These are phyloP conservation scores for Zygosaccharomyces pseudobailii DNA, from an alignment of 1,139 yeast species.

Conservation along the genomic window DNA sequence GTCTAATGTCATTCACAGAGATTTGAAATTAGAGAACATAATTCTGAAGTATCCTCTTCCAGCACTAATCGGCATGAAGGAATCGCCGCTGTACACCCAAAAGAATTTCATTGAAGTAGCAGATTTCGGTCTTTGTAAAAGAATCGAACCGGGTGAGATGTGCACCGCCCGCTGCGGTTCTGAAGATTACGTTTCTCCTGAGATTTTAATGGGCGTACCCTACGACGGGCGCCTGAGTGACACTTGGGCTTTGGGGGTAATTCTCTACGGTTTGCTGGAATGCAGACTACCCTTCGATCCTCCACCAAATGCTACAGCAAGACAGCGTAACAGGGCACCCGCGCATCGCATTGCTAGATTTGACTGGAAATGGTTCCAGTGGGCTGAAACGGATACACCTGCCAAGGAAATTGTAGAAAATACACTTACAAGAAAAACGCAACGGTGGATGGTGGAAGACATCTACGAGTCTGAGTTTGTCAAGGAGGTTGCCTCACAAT, in stretches of 20 bases:
- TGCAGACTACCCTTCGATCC: constrained; percentile 87
- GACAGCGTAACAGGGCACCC: constrained; percentile 53
- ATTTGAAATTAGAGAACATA: constrained; percentile 79
- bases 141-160: constrained; percentile 49
- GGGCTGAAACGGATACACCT: constrained; percentile 39
- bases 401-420: constrained; percentile 52
- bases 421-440: constrained; percentile 50
- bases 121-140: constrained; percentile 84
- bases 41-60: constrained; percentile 44
- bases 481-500: constrained; percentile 12
- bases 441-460: constrained; percentile 41
- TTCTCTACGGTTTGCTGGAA: constrained; percentile 78
- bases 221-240: constrained; percentile 90
- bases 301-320: constrained; percentile 46
- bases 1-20: constrained; percentile 72
- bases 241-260: constrained; percentile 90
- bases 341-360: constrained; percentile 89
- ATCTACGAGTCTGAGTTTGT: constrained; percentile 39
- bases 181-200: constrained; percentile 94
- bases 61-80: constrained; percentile 31
- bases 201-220: constrained; percentile 78
- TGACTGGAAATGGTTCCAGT: constrained; percentile 79
- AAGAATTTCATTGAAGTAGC: constrained; percentile 55
- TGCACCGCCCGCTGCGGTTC: constrained; percentile 90
- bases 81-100: constrained; percentile 10